A percentile compares a stretch with the other conserved stretches of the same genome.
Evolutionary conservation across 352 stramenopile species (phyloP).

Genomic region (Phytophthora multivora): DNA sequence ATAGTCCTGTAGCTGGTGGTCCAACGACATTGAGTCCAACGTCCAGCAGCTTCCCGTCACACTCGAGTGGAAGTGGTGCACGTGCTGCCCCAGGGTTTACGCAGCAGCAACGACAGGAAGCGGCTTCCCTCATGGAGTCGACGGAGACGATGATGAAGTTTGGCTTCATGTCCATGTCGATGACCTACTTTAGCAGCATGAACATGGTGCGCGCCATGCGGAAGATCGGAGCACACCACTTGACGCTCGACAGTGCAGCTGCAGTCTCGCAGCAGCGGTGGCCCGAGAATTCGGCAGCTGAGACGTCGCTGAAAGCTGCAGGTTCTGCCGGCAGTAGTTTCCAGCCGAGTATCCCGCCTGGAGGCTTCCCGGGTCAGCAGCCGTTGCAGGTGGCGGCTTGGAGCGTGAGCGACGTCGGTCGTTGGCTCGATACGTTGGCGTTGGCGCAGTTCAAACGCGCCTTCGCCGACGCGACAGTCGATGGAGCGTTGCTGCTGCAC

Average conservation of each 20-base stretch:
- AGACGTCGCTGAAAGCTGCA: neutral
- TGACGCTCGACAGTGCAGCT: slow-evolving; percentile 86
- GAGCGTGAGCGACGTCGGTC: slow-evolving; percentile 88
- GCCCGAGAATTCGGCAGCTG: slow-evolving; percentile 49
- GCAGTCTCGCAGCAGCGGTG: slow-evolving; percentile 66
- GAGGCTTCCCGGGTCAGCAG: slow-evolving; percentile 68
- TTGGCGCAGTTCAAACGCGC: slow-evolving; percentile 90
- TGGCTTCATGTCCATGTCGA: slow-evolving; percentile 97
- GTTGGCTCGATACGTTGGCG: slow-evolving; percentile 91
- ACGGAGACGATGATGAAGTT: slow-evolving; percentile 99
- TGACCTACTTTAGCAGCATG: slow-evolving; percentile 97
- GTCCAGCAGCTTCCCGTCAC: slow-evolving; percentile 3
- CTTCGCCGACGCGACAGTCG: slow-evolving; percentile 88
- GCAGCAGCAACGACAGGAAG: slow-evolving; percentile 89
- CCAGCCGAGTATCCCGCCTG: slow-evolving; percentile 48
- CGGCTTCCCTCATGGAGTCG: slow-evolving; percentile 92
- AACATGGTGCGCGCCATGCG: slow-evolving; percentile 98
- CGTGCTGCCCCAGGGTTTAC: slow-evolving; percentile 46
- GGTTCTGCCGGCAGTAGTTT: slow-evolving; percentile 28
- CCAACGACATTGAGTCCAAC: slow-evolving; percentile 25
- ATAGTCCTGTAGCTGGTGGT: slow-evolving; percentile 30
- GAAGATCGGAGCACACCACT: slow-evolving; percentile 91
- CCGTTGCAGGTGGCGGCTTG: slow-evolving; percentile 72
- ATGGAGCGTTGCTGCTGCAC: slow-evolving; percentile 90
- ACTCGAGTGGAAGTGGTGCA: neutral